Evolutionary conservation across 805 yeast species (phyloP), one percentile per base, ranked within the genome.

Genomic region (Saccharomycopsis babjevae): DNA sequence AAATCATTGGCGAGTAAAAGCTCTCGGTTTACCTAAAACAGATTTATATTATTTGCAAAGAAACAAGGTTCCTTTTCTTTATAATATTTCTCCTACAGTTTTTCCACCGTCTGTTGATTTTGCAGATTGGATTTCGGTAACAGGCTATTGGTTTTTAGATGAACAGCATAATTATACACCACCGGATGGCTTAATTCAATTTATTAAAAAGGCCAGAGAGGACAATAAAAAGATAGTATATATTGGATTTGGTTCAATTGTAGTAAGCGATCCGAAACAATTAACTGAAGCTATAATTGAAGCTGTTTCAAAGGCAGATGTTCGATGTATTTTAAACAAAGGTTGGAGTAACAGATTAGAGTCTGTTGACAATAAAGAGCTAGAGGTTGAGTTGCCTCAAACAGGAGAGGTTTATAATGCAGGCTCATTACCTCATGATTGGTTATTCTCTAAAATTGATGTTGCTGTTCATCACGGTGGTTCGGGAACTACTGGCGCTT

Each of bases 401-500:
- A 46, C 52, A 6, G 52, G 52, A 2, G 84, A 83, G 66, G 80
- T 93, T 1, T 88, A 74, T 69, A 83, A 83, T 65, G 75, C 89
- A 6, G 94, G 94, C 1, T 70, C 85, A 10, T 77, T 89, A 15
- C 97, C 97, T 0, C 98, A 93, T 70, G 97, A 91, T 69, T 93
- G 98, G 98, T 74, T 93, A 42, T 93, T 93, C 72, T 87, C 93
- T 0, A 83, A 82, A 63, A 76, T 93, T 54, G 97, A 93, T 73
- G 97, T 93, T 0, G 96, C 96, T 0, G 97, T 93, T 3, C 98
- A 93, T 70, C 98, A 93, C 70, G 98, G 98, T 46, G 98, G 98
- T 0, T 86, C 96, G 0, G 98, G 98, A 1, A 89, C 97, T 0
- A 93, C 97, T 0, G 98, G 98, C 7, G 97, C 97, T 0, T 81